phyloP scores from a whole-genome alignment of 306 rosid genomes.

The Dalbergia cochinchinensis region DNA sequence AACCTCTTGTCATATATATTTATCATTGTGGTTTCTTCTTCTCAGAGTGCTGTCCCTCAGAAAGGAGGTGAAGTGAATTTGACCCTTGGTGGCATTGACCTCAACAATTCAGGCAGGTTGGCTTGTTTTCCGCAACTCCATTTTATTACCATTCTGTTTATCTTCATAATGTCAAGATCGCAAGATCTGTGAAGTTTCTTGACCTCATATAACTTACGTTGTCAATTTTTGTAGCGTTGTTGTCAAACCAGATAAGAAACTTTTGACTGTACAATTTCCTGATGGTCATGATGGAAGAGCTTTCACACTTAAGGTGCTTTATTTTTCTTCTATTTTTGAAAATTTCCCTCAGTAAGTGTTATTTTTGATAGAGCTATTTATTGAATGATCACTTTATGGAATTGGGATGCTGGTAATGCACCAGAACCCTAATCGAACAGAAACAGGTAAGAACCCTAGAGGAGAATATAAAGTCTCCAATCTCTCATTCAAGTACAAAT shows the following conservation, averaged over 20 bases:
- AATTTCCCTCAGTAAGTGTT: slow-evolving; percentile 2
- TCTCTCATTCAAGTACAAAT: too few relatives aligned
- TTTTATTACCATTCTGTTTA: slow-evolving; percentile 26
- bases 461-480: too few relatives aligned
- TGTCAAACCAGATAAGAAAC: slow-evolving; percentile 92
- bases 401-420: too few relatives aligned
- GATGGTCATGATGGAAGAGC: slow-evolving; percentile 98
- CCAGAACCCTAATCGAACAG: too few relatives aligned
- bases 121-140: slow-evolving; percentile 59
- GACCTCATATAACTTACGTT: slow-evolving; percentile 44
- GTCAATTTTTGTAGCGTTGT: slow-evolving; percentile 75
- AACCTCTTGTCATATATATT: slow-evolving; percentile 22
- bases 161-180: slow-evolving; percentile 20
- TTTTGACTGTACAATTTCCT: slow-evolving; percentile 90
- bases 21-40: slow-evolving; percentile 30
- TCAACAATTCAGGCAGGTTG: slow-evolving; percentile 99
- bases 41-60: slow-evolving; percentile 74
- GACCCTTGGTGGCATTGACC: slow-evolving; percentile 99
- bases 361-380: neutral
- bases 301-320: slow-evolving; percentile 92
- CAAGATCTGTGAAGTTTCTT: slow-evolving; percentile 43
- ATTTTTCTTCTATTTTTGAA: slow-evolving; percentile 11
- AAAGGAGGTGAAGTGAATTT: slow-evolving; percentile 92
- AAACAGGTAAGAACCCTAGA: too few relatives aligned
- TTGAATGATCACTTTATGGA: too few relatives aligned